Evolutionary conservation across 768 basidiomycete species (phyloP), one percentile per base, ranked within the genome.

Genomic region (Russula compacta): DNA sequence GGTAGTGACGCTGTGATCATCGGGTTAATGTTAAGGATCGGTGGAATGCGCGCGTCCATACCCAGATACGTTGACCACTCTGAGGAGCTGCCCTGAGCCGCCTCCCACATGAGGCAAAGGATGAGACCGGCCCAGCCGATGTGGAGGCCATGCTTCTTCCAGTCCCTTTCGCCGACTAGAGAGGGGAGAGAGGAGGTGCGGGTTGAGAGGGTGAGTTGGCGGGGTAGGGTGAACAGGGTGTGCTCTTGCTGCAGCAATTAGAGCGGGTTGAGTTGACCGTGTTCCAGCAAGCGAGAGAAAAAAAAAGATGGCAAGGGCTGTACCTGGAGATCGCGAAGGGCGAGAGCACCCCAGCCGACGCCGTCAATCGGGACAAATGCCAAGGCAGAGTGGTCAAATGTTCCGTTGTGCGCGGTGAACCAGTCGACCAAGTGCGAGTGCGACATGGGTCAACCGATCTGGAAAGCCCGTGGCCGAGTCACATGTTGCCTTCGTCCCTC

Each of bases 51-150:
- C 21, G 15, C 11, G 14, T 14, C 72, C 82, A 50, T 59, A 90
- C 90, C 75, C 12, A 95, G 76, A 73, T 95, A 95, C 10, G 76
- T 77, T 6, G 71, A 68, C 93, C 92, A 91, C 56, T 74, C 83
- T 51, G 90, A 87, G 19, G 76, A 68, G 3, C 74, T 59, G 0
- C 84, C 84, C 64, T 79, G 79, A 4, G 84, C 81, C 56, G 81
- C 82, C 72, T 99, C 97, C 89, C 91, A 97, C 89, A 98, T 92
- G 85, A 99, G 87, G 64, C 86, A 90, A 42, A 98, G 76, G 60
- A 99, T 98, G 48, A 98, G 74, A 3, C 88, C 87, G 1, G 81
- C 76, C 97, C 97, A 99, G 8, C 92, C 86, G 58, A 80, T 73
- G 53, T 86, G 77, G 60, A 98, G 71, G 19, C 75, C 73, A 58